Evolutionary conservation across 2,329 filamentous ascomycete species (phyloP).

Genomic region (Corniculantispora saksenae): DNA sequence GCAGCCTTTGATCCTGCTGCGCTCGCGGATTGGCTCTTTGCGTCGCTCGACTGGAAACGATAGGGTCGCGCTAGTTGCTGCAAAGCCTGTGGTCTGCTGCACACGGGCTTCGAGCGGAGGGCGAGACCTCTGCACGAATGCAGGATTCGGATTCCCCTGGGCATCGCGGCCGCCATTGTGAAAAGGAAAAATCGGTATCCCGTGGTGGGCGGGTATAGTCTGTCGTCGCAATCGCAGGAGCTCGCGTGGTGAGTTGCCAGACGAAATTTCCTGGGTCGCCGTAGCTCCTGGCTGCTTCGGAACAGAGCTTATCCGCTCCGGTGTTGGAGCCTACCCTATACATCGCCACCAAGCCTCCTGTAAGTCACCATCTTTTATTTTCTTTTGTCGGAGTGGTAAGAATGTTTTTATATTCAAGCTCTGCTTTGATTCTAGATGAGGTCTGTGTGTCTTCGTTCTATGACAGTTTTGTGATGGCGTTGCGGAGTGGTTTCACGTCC

Average conservation of each 20-base stretch:
- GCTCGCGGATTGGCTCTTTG: constrained; percentile 28
- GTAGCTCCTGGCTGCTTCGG: constrained; percentile 8
- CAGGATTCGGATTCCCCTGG: constrained; percentile 12
- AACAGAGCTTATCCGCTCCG: constrained; percentile 18
- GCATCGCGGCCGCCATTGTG: constrained; percentile 12
- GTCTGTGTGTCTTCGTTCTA: too few species aligned
- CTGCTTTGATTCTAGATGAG: too few species aligned
- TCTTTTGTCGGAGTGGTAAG: background rate
- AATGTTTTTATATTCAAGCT: too few species aligned
- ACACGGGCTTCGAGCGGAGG: background rate
- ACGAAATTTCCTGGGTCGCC: constrained; percentile 12
- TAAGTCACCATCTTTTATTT: background rate
- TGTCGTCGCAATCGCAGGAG: constrained; percentile 4
- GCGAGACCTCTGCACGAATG: constrained; percentile 34
- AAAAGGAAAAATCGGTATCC: background rate
- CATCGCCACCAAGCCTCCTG: background rate
- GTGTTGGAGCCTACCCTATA: background rate
- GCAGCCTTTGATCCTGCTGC: constrained; percentile 23
- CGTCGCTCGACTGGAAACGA: constrained; percentile 37
- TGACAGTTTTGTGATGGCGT: too few species aligned
- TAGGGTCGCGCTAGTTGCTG: background rate
- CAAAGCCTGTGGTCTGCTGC: background rate
- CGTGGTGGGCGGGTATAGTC: background rate
- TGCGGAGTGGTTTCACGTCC: too few species aligned
- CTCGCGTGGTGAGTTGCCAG: background rate